phyloP scores from a whole-genome alignment of 1,139 yeast genomes.

The Sugiyamaella pinicola region DNA sequence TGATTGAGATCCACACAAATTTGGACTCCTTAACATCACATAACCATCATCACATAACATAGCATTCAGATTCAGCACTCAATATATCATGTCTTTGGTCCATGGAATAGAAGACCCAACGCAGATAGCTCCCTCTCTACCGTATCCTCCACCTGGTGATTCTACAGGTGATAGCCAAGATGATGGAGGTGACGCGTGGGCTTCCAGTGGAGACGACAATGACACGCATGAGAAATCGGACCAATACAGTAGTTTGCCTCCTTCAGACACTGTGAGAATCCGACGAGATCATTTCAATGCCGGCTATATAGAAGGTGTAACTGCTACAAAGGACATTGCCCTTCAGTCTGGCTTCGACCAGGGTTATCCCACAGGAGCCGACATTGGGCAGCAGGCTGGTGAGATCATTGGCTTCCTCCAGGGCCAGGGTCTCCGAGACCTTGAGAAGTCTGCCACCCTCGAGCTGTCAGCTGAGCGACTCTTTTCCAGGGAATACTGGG shows the following conservation, averaged over 20 bases:
- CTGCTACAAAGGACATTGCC: conserved; percentile 66
- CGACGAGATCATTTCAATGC: conserved; percentile 72
- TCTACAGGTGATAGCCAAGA: not conserved
- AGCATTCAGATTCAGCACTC: too few relatives aligned
- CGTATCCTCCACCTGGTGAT: not conserved
- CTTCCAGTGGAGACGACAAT: conserved; percentile 10
- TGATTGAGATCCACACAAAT: too few relatives aligned
- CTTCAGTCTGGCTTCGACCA: conserved; percentile 80
- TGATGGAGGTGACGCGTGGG: not conserved
- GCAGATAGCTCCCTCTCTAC: not conserved
- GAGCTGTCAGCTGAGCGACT: conserved; percentile 58
- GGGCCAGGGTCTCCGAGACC: conserved; percentile 34
- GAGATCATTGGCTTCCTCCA: conserved; percentile 57
- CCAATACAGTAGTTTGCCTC: not conserved
- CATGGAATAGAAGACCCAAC: conserved; percentile 15
- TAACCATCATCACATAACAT: not conserved
- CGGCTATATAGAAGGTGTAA: conserved; percentile 83
- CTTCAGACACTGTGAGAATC: conserved; percentile 35
- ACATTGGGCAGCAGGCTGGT: conserved; percentile 68
- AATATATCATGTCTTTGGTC: not conserved
- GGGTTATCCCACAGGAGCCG: conserved; percentile 77
- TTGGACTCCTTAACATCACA: not conserved
- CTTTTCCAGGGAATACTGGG: conserved; percentile 54
- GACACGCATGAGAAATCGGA: not conserved
- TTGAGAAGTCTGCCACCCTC: conserved; percentile 45